Conservation (phyloP, 306 rosid genomes). For the Begonia loranthoides region DNA sequence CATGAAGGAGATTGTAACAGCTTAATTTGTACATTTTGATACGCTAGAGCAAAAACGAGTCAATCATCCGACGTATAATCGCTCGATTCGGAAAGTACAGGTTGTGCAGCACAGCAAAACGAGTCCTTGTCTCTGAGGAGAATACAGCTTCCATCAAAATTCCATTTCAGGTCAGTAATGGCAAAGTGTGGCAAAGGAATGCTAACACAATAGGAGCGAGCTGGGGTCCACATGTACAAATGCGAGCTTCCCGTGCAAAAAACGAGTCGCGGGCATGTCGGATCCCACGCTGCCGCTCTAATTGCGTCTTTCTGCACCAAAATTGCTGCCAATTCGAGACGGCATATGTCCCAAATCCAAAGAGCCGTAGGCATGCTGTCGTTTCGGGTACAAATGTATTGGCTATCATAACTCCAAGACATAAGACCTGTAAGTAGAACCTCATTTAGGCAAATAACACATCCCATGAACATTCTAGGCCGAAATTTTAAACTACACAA, state of each 20-base stretch:
- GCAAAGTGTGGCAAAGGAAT: constrained; percentile 53
- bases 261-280: constrained; percentile 62
- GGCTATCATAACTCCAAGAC: constrained; percentile 95
- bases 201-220: constrained; percentile 75
- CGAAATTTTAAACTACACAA: too few relatives aligned
- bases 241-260: constrained; percentile 81
- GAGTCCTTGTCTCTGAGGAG: constrained; percentile 87
- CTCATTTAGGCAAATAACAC: too few relatives aligned
- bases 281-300: constrained; percentile 89
- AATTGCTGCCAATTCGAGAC: constrained; percentile 74
- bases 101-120: constrained; percentile 76
- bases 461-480: too few relatives aligned
- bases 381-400: constrained; percentile 76
- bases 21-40: too few relatives aligned
- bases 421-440: constrained; percentile 35
- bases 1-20: too few relatives aligned
- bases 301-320: constrained; percentile 83
- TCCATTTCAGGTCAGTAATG: constrained; percentile 79
- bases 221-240: constrained; percentile 91
- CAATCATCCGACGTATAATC: constrained; percentile 79
- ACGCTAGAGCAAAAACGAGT: background rate
- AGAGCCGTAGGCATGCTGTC: constrained; percentile 85
- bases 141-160: constrained; percentile 86
- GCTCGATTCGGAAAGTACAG: constrained; percentile 57
- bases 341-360: constrained; percentile 92